A percentile compares a stretch with the other conserved stretches of the same genome.
phyloP scores from a whole-genome alignment of 2,329 filamentous ascomycete genomes.

The Aspergillus puulaauensis region DNA sequence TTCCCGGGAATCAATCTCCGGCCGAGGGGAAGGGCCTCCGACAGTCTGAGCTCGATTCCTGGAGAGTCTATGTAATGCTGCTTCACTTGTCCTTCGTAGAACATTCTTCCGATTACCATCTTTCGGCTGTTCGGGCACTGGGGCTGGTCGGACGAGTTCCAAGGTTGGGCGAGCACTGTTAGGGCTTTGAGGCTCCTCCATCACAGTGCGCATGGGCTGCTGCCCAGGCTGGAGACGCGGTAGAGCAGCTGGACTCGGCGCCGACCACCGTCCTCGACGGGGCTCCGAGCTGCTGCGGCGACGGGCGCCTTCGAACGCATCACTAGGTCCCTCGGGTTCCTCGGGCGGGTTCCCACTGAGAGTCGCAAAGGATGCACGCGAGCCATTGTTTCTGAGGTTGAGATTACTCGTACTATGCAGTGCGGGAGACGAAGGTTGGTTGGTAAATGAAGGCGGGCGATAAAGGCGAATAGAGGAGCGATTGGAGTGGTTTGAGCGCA shows the following conservation, averaged over 20 bases:
- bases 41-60: slow-evolving; percentile 36
- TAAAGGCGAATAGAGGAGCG: slow-evolving; percentile 34
- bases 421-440: not conserved
- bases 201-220: slow-evolving; percentile 31
- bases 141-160: slow-evolving; percentile 14
- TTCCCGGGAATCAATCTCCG: slow-evolving; percentile 36
- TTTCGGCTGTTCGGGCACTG: slow-evolving; percentile 18
- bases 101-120: slow-evolving; percentile 15
- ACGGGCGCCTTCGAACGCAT: slow-evolving; percentile 28
- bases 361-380: slow-evolving; percentile 4
- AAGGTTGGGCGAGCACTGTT: slow-evolving; percentile 11
- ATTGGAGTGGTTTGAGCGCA: slow-evolving; percentile 30
- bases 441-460: slow-evolving; percentile 18
- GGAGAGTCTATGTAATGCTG: slow-evolving; percentile 30
- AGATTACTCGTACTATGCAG: slow-evolving; percentile 10
- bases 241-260: slow-evolving; percentile 21
- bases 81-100: slow-evolving; percentile 35
- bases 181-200: slow-evolving; percentile 32
- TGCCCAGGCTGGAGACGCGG: slow-evolving; percentile 22
- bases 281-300: slow-evolving; percentile 45
- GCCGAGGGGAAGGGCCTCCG: slow-evolving; percentile 19
- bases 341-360: not conserved
- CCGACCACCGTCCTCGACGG: slow-evolving; percentile 34
- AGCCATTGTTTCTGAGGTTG: not conserved
- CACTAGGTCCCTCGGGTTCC: slow-evolving; percentile 21